Percentiles rank a stretch among this genome's conserved stretches.
Evolutionary conservation across 2,329 filamentous ascomycete species (phyloP).

Genomic region (Plenodomus lindquistii): DNA sequence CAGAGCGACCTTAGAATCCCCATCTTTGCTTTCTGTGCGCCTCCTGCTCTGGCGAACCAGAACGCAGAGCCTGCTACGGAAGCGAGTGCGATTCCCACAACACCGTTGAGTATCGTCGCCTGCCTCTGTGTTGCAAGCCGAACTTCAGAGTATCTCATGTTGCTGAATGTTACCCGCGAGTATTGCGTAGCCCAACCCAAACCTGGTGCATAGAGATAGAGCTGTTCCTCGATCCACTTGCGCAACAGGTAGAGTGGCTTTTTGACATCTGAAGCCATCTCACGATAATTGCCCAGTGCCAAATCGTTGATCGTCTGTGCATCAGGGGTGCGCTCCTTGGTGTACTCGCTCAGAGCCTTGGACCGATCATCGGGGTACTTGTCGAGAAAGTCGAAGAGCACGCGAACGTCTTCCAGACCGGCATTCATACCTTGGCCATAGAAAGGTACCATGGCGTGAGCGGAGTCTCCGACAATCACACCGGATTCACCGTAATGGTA

Average conservation of each 20-base stretch:
- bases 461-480: constrained; percentile 89
- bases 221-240: constrained; percentile 82
- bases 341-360: constrained; percentile 72
- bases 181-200: constrained; percentile 94
- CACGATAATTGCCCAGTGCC: constrained; percentile 85
- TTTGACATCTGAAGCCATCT: constrained; percentile 88
- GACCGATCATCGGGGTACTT: constrained; percentile 55
- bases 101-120: constrained; percentile 35
- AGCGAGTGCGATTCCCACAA: constrained; percentile 27
- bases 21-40: constrained; percentile 28
- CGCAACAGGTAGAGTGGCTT: constrained; percentile 76
- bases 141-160: constrained; percentile 86
- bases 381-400: constrained; percentile 83
- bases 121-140: constrained; percentile 63
- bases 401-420: constrained; percentile 88
- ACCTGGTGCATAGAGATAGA: constrained; percentile 74
- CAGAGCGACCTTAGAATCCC: constrained; percentile 33
- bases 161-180: constrained; percentile 87
- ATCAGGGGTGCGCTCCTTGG: constrained; percentile 71
- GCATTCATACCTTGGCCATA: constrained; percentile 99
- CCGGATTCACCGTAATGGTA: constrained; percentile 78
- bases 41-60: constrained; percentile 28
- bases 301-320: constrained; percentile 91
- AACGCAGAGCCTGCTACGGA: constrained; percentile 19
- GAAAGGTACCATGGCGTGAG: constrained; percentile 97